phyloP scores from a whole-genome alignment of 169 alveolate genomes.

The Eimeria maxima region DNA sequence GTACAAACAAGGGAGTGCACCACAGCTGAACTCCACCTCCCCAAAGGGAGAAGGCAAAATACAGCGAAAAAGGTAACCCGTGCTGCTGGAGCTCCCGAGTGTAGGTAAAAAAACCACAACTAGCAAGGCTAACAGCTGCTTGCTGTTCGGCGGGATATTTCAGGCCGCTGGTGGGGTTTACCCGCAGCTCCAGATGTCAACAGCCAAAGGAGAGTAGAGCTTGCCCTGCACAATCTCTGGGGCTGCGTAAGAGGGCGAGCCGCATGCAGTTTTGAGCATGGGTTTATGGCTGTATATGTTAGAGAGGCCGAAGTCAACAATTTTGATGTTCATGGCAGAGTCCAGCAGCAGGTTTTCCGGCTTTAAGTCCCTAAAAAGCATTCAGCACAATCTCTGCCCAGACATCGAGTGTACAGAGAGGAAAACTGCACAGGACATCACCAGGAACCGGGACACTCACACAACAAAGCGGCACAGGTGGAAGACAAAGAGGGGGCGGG shows the following conservation, averaged over 20 bases:
- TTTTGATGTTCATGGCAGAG: slow-evolving; percentile 92
- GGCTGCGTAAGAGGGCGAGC: slow-evolving; percentile 97
- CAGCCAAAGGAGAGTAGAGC: slow-evolving; percentile 67
- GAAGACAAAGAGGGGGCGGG: too few relatives aligned
- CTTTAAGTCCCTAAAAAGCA: slow-evolving; percentile 90
- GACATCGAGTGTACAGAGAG: too few relatives aligned
- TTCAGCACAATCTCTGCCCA: neutral
- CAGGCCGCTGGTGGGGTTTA: neutral
- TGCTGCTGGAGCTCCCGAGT: neutral
- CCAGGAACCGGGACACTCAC: too few relatives aligned
- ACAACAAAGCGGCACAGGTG: too few relatives aligned
- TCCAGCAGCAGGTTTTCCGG: slow-evolving; percentile 96
- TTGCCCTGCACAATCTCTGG: slow-evolving; percentile 94
- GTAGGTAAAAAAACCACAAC: neutral
- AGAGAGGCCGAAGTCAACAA: slow-evolving; percentile 97
- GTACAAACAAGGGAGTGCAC: too few relatives aligned
- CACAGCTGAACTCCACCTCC: too few relatives aligned
- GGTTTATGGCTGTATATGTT: slow-evolving; percentile 89
- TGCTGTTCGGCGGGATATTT: neutral
- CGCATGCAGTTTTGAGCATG: slow-evolving; percentile 95
- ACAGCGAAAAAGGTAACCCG: too few relatives aligned
- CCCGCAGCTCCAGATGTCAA: slow-evolving; percentile 86
- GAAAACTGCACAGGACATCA: too few relatives aligned
- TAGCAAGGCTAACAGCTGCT: neutral
- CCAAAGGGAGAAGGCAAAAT: too few relatives aligned